Base-by-base conservation (phyloP, 2,329 filamentous ascomycete species). In the Polychaeton citri region DNA sequence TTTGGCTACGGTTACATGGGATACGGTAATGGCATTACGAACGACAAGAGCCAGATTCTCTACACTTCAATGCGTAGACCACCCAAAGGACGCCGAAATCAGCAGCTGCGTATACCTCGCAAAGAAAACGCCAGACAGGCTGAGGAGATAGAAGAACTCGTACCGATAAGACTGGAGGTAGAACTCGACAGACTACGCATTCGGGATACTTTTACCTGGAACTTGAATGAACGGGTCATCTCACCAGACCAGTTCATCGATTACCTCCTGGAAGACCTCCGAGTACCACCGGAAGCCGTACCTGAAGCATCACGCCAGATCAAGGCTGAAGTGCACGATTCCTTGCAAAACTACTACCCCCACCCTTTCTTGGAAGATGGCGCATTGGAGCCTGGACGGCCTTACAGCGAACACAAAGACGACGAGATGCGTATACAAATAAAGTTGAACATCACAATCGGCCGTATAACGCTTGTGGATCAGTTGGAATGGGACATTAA, bases 401-500 rank as follows among this genome's bases (percentile, higher is more conserved):
- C 88, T 0, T 96, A 96, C 55, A 79, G 73, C 26, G 87, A 90
- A 5, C 94, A 95, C 66, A 96, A 96, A 61, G 94, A 98, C 54
- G 90, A 98, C 55, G 90, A 98, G 64, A 95, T 98, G 88, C 81
- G 90, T 34, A 82, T 98, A 47, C 65, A 93, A 30, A 76, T 98
- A 60, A 96, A 95, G 60, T 70, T 98, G 34, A 95, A 96, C 60
- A 94, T 98, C 52, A 96, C 90, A 5, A 95, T 98, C 53, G 90
- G 88, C 28, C 81, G 84, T 44, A 84, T 93, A 53, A 96, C 87
- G 0, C 68, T 98, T 18, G 80, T 95, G 21, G 90, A 98, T 52
- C 90, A 96, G 56, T 96, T 98, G 43, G 90, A 98, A 60, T 98
- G 90, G 90, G 90, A 98, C 50, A 86, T 96, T 55, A 96, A 96